Conservation (phyloP, 345 rosid species). For the Linum tenue region DNA sequence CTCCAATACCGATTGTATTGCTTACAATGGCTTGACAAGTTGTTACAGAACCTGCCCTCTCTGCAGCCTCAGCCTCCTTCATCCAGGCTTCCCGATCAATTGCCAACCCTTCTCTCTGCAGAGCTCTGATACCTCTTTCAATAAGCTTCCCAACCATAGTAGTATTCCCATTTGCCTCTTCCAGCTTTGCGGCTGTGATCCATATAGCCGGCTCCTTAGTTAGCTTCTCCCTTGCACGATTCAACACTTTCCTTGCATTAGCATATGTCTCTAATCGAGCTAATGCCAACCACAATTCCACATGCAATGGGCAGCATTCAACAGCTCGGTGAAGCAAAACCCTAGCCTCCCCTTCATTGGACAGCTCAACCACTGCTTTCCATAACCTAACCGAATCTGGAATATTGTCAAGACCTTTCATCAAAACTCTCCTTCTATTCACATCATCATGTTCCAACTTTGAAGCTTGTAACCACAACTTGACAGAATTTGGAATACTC, state of each 20-base stretch:
- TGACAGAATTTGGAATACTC: conserved; percentile 81
- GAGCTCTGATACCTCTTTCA: conserved; percentile 79
- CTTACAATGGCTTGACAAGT: conserved; percentile 79
- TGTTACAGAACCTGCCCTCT: conserved; percentile 70
- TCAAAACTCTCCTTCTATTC: conserved; percentile 71
- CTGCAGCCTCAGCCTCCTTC: conserved; percentile 89
- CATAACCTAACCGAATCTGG: conserved; percentile 87
- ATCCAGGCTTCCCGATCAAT: conserved; percentile 90
- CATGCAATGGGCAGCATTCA: conserved; percentile 83
- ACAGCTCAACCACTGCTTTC: conserved; percentile 81
- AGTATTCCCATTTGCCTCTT: conserved; percentile 80
- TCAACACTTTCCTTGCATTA: conserved; percentile 64
- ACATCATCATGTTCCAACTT: conserved; percentile 66
- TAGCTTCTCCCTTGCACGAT: conserved; percentile 60
- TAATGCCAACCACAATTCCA: conserved; percentile 83
- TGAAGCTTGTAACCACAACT: conserved; percentile 81
- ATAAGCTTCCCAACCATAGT: conserved; percentile 74
- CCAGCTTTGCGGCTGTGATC: conserved; percentile 92
- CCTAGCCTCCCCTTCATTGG: conserved; percentile 70
- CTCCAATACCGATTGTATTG: conserved; percentile 77
- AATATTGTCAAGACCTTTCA: conserved; percentile 74
- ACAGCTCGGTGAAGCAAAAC: conserved; percentile 80
- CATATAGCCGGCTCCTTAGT: conserved; percentile 87
- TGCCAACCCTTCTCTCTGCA: conserved; percentile 77
- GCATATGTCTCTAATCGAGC: conserved; percentile 81